A percentile compares a stretch with the other conserved stretches of the same genome.
phyloP scores from a whole-genome alignment of 495 filamentous ascomycete genomes.

The Tuber magnatum region DNA sequence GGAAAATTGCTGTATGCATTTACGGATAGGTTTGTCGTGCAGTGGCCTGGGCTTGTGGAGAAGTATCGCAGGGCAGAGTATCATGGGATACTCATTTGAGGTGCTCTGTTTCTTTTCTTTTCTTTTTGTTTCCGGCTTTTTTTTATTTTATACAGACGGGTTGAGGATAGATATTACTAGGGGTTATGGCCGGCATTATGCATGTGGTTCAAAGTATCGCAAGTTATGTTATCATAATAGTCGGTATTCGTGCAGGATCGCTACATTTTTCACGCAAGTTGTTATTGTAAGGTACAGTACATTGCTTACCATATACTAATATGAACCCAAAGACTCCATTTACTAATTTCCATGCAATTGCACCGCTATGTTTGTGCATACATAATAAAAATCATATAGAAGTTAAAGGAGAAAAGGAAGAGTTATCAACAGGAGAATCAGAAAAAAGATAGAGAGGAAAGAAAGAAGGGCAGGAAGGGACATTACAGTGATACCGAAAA shows the following conservation, averaged over 20 bases:
- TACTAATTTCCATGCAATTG: background rate
- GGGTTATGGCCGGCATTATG: background rate
- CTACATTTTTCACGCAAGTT: background rate
- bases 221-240: background rate
- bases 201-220: background rate
- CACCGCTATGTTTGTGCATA: background rate
- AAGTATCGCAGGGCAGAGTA: conserved; percentile 36
- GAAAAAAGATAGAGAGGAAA: background rate
- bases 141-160: background rate
- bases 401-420: background rate
- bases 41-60: conserved; percentile 50
- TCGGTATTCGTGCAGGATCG: background rate
- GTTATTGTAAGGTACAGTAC: background rate
- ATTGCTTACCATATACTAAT: background rate
- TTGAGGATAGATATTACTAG: background rate
- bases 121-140: background rate
- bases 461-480: background rate
- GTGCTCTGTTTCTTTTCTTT: background rate
- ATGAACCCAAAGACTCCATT: background rate
- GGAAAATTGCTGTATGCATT: conserved; percentile 59
- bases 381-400: background rate
- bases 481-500: background rate
- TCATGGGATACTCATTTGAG: conserved; percentile 35
- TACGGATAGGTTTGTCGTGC: conserved; percentile 66
- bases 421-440: background rate